phyloP scores from a whole-genome alignment of 2,329 filamentous ascomycete species.

The Arthroderma uncinatum region DNA sequence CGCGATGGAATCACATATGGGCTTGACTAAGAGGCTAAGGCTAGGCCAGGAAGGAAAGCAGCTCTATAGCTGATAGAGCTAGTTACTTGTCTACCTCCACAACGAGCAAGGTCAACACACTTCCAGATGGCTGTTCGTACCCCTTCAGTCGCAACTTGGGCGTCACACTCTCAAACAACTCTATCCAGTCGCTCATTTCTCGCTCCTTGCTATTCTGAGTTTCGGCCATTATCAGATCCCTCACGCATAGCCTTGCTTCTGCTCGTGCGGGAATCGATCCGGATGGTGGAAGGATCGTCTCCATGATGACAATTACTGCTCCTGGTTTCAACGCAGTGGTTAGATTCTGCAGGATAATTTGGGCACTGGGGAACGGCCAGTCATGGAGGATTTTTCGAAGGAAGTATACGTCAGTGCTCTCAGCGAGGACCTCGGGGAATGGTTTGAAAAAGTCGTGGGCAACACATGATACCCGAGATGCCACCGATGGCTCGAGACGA shows the following conservation, averaged over 20 bases:
- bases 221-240: slow-evolving; percentile 30
- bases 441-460: slow-evolving; percentile 29
- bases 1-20: too few relatives aligned
- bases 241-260: slow-evolving; percentile 21
- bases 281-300: slow-evolving; percentile 24
- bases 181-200: slow-evolving; percentile 25
- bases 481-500: slow-evolving; percentile 15
- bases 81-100: too few relatives aligned
- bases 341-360: slow-evolving; percentile 26
- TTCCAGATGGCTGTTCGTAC: slow-evolving; percentile 16
- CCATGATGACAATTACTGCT: slow-evolving; percentile 24
- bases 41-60: too few relatives aligned
- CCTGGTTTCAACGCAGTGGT: slow-evolving; percentile 22
- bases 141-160: slow-evolving; percentile 15
- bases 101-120: slow-evolving; percentile 3
- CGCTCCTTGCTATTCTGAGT: slow-evolving; percentile 28
- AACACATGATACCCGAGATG: slow-evolving; percentile 20
- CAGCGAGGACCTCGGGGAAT: slow-evolving; percentile 14
- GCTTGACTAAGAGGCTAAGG: too few relatives aligned
- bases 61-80: too few relatives aligned
- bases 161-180: slow-evolving; percentile 20
- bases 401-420: slow-evolving; percentile 26
- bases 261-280: slow-evolving; percentile 17
- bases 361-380: slow-evolving; percentile 28
- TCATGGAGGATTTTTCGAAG: slow-evolving; percentile 34